Conservation (phyloP, 1,139 yeast genomes). For the Wickerhamiella pararugosa region DNA sequence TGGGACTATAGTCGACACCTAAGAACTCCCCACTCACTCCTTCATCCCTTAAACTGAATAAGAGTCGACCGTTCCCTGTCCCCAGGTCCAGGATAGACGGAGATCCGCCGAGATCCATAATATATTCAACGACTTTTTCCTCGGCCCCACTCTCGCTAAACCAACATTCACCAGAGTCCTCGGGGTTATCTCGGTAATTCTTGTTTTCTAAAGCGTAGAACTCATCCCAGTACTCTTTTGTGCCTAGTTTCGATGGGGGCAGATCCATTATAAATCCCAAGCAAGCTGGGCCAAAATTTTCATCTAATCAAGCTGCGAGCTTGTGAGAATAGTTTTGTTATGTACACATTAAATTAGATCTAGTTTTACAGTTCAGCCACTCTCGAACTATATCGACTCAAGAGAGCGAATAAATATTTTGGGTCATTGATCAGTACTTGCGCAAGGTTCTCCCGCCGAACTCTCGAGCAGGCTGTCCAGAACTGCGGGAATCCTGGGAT, state of each 20-base stretch:
- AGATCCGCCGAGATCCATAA: conserved; percentile 24
- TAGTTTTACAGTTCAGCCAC: too few species aligned
- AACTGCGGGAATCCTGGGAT: too few species aligned
- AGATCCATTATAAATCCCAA: conserved; percentile 1
- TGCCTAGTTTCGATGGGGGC: conserved; percentile 21
- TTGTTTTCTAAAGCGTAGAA: conserved; percentile 58
- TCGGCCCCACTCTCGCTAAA: conserved; percentile 90
- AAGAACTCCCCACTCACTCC: conserved; percentile 36
- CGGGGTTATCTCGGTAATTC: conserved; percentile 55
- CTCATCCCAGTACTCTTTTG: conserved; percentile 49
- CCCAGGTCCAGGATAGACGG: conserved; percentile 60
- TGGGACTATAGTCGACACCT: conserved; percentile 79
- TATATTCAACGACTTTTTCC: conserved; percentile 54
- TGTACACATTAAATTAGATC: too few species aligned
- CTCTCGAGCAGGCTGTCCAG: too few species aligned
- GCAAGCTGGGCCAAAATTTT: too few species aligned
- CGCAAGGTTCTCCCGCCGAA: too few species aligned
- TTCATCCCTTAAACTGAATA: conserved; percentile 54
- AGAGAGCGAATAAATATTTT: too few species aligned
- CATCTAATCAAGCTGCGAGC: too few species aligned
- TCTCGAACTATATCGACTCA: too few species aligned
- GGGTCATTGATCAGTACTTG: too few species aligned
- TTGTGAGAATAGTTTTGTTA: too few species aligned
- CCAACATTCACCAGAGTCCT: conserved; percentile 94
- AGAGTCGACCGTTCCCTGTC: conserved; percentile 86